Conservation (phyloP, 164 flowering plant genomes). For the Pachysandra terminalis region DNA sequence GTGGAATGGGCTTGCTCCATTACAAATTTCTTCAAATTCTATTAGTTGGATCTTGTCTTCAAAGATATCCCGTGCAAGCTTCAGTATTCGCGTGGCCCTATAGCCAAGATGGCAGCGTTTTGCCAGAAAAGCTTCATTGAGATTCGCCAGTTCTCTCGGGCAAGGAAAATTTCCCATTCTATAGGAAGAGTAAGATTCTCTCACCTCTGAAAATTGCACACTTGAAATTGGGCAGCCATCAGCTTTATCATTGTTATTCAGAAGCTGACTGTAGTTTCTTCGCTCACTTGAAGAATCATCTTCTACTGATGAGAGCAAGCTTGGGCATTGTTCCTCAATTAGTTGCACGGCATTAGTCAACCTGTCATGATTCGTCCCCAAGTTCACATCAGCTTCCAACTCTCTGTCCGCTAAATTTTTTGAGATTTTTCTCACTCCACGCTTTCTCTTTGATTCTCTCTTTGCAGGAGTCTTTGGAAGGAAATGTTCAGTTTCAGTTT, state of each 20-base stretch:
- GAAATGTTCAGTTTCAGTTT: slow-evolving; percentile 19
- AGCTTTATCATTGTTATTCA: no score
- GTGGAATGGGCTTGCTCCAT: slow-evolving; percentile 19
- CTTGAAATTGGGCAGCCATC: no score
- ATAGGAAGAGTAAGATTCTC: background rate
- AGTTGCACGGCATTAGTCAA: background rate
- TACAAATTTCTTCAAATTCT: slow-evolving; percentile 28
- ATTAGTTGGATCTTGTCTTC: slow-evolving; percentile 32
- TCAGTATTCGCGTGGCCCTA: slow-evolving; percentile 47
- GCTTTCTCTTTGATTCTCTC: slow-evolving; percentile 32
- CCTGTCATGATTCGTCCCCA: background rate
- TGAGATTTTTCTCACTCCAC: slow-evolving; percentile 1
- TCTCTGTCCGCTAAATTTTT: slow-evolving; percentile 12
- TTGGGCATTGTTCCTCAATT: slow-evolving; percentile 2
- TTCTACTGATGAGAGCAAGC: slow-evolving; percentile 1
- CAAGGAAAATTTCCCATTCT: slow-evolving; percentile 48
- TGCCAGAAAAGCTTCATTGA: slow-evolving; percentile 34
- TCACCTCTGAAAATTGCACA: background rate
- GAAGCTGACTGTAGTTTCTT: no score
- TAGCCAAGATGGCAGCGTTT: slow-evolving; percentile 56
- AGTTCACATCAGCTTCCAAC: slow-evolving; percentile 5
- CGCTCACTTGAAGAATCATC: no score
- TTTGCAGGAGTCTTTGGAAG: slow-evolving; percentile 37
- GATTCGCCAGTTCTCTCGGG: slow-evolving; percentile 40
- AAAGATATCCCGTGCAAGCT: slow-evolving; percentile 39